phyloP scores from a whole-genome alignment of 176 grass and related monocot species.

The Elymus sibiricus region DNA sequence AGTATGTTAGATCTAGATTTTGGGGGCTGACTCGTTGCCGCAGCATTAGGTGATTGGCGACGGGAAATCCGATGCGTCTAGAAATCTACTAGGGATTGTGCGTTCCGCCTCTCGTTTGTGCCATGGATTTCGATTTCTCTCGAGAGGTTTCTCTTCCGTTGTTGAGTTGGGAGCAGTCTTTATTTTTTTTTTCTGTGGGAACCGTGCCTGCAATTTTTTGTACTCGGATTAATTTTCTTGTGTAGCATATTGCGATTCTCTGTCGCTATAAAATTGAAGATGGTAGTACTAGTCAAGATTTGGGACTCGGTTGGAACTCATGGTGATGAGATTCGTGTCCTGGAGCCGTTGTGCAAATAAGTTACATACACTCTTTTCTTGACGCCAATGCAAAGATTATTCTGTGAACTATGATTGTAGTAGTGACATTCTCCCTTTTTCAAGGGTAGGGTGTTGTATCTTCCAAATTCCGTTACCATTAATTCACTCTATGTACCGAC shows the following conservation, averaged over 20 bases:
- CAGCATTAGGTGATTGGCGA: neutral
- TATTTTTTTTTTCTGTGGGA: too few relatives aligned
- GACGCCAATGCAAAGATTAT: neutral
- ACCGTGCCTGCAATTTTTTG: neutral
- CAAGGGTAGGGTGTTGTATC: neutral
- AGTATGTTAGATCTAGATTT: slow-evolving; percentile 1
- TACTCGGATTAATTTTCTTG: neutral
- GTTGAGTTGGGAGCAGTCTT: neutral
- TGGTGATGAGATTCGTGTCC: neutral
- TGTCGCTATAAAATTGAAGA: neutral
- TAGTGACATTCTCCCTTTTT: neutral
- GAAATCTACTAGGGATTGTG: neutral
- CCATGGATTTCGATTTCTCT: neutral
- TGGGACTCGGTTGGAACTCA: neutral
- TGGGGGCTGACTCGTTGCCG: neutral
- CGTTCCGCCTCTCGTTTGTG: neutral
- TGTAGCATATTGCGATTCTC: neutral
- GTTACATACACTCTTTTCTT: neutral
- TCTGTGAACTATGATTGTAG: neutral
- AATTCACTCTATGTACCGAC: neutral
- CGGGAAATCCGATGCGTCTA: neutral
- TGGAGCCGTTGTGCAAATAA: neutral
- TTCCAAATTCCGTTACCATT: neutral
- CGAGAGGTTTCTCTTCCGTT: neutral
- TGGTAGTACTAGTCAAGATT: neutral